phyloP scores from a whole-genome alignment of 768 basidiomycete genomes.

The Amanita muscaria region DNA sequence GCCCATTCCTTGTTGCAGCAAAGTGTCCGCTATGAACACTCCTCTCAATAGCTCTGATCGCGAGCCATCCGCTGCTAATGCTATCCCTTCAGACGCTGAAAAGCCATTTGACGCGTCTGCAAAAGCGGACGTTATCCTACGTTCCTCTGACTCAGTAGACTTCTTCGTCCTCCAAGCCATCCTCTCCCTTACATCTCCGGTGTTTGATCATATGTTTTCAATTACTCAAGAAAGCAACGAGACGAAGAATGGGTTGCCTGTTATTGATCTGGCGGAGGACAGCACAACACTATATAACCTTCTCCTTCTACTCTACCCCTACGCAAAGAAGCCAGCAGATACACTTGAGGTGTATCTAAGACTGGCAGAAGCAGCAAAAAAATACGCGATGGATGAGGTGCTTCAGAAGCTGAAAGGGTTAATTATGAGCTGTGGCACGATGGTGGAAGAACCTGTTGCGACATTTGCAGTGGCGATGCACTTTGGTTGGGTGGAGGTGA shows the following conservation, averaged over 20 bases:
- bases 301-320: slow-evolving; percentile 8
- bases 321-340: background rate
- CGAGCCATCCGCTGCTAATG: too few relatives aligned
- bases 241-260: slow-evolving; percentile 4
- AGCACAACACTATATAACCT: slow-evolving; percentile 7
- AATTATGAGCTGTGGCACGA: background rate
- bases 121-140: slow-evolving; percentile 18
- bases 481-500: slow-evolving; percentile 3
- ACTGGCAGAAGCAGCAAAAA: background rate
- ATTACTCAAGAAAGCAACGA: slow-evolving; percentile 8
- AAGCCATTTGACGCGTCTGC: slow-evolving; percentile 4
- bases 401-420: background rate
- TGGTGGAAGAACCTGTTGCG: too few relatives aligned
- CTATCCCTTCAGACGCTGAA: too few relatives aligned
- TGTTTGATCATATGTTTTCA: slow-evolving; percentile 24
- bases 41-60: too few relatives aligned
- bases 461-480: slow-evolving; percentile 8
- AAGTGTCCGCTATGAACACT: too few relatives aligned
- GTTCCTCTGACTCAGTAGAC: slow-evolving; percentile 22
- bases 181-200: slow-evolving; percentile 21
- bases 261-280: slow-evolving; percentile 11
- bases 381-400: slow-evolving; percentile 4
- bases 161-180: slow-evolving; percentile 21
- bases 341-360: background rate
- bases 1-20: too few relatives aligned